Percentiles rank a stretch among this genome's conserved stretches.
phyloP scores from a whole-genome alignment of 805 yeast species.

The Blastobotrys attinorum region DNA sequence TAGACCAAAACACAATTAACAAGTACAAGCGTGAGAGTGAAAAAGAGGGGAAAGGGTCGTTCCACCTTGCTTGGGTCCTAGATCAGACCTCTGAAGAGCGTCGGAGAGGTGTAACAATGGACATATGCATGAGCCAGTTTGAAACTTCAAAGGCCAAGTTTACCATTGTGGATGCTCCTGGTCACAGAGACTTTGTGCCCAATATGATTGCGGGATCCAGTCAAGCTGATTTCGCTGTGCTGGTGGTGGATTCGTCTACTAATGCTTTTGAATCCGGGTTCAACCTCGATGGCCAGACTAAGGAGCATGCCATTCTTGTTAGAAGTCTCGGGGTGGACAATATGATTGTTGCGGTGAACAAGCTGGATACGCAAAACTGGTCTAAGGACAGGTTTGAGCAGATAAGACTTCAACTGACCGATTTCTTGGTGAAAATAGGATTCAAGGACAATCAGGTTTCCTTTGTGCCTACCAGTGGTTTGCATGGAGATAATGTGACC shows the following conservation, averaged over 20 bases:
- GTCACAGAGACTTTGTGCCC: slow-evolving; percentile 76
- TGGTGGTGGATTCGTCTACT: slow-evolving; percentile 58
- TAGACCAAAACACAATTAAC: slow-evolving; percentile 56
- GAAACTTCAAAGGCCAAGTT: slow-evolving; percentile 48
- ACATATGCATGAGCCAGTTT: slow-evolving; percentile 60
- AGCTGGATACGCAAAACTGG: slow-evolving; percentile 61
- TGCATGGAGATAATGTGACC: slow-evolving; percentile 58
- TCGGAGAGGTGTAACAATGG: slow-evolving; percentile 68
- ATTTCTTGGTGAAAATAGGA: slow-evolving; percentile 47
- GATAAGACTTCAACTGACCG: slow-evolving; percentile 41
- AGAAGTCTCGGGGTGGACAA: slow-evolving; percentile 56
- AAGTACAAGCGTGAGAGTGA: slow-evolving; percentile 59
- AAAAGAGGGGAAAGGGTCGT: slow-evolving; percentile 64
- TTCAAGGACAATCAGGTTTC: slow-evolving; percentile 34
- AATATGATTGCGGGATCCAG: slow-evolving; percentile 79
- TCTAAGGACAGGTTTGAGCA: slow-evolving; percentile 42
- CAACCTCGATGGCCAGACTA: slow-evolving; percentile 62
- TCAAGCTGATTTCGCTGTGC: slow-evolving; percentile 67
- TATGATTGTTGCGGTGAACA: slow-evolving; percentile 58
- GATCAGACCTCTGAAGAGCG: slow-evolving; percentile 77
- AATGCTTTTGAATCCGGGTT: slow-evolving; percentile 71
- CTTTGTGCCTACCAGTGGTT: slow-evolving; percentile 65
- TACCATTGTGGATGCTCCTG: slow-evolving; percentile 79
- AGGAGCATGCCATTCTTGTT: slow-evolving; percentile 67
- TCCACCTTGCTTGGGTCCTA: slow-evolving; percentile 80